Conservation (phyloP, 192 early-diverging fungal genomes). For the Coemansia sp. region DNA sequence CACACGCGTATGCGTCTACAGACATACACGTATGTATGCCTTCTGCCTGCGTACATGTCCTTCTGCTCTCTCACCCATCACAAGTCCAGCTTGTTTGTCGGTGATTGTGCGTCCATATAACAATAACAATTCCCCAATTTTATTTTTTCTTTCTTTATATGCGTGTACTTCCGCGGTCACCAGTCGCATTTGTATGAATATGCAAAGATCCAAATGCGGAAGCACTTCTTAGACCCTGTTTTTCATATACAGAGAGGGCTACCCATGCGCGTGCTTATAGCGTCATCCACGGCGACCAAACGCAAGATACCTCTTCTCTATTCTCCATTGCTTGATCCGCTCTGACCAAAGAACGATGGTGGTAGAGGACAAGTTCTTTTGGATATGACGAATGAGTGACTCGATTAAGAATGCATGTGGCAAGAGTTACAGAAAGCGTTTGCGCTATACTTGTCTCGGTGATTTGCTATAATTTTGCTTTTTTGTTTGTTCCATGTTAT, state of each 20-base stretch:
- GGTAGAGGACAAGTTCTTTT: background rate
- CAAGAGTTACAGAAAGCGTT: background rate
- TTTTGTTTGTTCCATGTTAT: no score
- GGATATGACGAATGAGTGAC: background rate
- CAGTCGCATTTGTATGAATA: background rate
- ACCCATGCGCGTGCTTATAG: no score
- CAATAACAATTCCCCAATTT: background rate
- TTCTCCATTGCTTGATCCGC: no score
- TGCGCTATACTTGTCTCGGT: background rate
- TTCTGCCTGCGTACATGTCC: background rate
- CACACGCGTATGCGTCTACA: background rate
- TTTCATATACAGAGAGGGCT: background rate
- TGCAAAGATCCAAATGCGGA: background rate
- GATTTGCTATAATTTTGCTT: background rate
- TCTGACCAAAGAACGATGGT: background rate
- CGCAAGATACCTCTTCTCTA: no score
- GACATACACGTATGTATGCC: background rate
- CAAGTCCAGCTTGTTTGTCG: background rate
- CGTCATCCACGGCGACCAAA: no score
- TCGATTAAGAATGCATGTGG: background rate
- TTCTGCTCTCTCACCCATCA: conserved; percentile 1
- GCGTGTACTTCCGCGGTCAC: conserved; percentile 5
- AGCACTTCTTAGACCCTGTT: background rate
- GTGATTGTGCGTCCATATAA: background rate
- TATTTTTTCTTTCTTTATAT: background rate